Base-by-base conservation (phyloP, 371 early-diverging fungal species). In the Mucor racemosus region DNA sequence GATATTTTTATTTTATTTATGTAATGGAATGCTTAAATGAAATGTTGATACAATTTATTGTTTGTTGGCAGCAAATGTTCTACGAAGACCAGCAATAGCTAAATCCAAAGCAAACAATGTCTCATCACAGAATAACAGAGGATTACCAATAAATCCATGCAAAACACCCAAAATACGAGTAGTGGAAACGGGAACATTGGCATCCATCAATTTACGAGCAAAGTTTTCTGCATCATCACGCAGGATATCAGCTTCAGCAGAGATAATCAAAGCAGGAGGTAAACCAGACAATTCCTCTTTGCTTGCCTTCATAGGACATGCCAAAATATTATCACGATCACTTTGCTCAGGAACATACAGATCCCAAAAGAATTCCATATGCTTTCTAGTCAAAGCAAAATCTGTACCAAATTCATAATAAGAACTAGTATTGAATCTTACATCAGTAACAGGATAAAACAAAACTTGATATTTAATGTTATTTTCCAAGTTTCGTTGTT, bases 161-260 rank as follows among this genome's bases (percentile, higher is more conserved):
- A 72, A 50, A 5, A 58, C 58, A 15, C 70, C 69, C 36, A 65
- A 35, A 11, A 64, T 46, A n/a, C 73, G 69, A 38, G 46, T 48
- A 7, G 62, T 33, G 17, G 61, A 35, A 8, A 69, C 65, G 33
- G 44, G 21, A 4, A 72, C 69, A 62, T 33, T 62, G 2, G 73
- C 73, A 7, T 61, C 19, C 53, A 69, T 44, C 21, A 72, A 39
- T n/a, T 69, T 69, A 17, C 59, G 61, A 57, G 62, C 69, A 57
- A 44, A 72, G 1, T 53, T 48, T 36, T 72, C 72, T 2, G 34
- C 72, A 33, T 62, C 57, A 41, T 72, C 73, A 19, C 73, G 39
- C 13, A 72, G 17, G 1, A 62, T 19, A 42, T 72, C 73, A 3
- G 58, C 65, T 42, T 72, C 68, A 21, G 62, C 68, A 7, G 65